Evolutionary conservation across 495 filamentous ascomycete species (phyloP).

Genomic region (Astrothelium subdiscretum): DNA sequence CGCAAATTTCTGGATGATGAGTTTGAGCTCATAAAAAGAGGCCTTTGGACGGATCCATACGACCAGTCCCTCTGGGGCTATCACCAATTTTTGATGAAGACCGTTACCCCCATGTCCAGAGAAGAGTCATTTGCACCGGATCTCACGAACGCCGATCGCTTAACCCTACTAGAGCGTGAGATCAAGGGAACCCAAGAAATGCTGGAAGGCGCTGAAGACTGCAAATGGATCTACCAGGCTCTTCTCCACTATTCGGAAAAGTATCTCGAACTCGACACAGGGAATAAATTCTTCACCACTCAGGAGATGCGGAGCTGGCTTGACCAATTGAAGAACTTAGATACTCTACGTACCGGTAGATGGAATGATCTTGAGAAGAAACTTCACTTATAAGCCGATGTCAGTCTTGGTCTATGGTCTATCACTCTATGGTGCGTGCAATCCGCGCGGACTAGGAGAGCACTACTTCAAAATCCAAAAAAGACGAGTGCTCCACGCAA

Average conservation of each 20-base stretch:
- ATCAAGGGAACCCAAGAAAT: constrained; percentile 43
- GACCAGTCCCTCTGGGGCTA: constrained; percentile 97
- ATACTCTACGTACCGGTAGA: constrained; percentile 28
- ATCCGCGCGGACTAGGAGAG: no score
- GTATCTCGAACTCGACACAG: constrained; percentile 21
- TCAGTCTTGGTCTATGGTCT: neutral
- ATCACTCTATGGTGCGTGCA: neutral
- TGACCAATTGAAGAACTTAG: constrained; percentile 22
- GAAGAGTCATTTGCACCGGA: constrained; percentile 50
- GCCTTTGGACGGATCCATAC: constrained; percentile 72
- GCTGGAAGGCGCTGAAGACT: constrained; percentile 48
- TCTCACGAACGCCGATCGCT: constrained; percentile 28
- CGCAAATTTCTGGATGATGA: constrained; percentile 58
- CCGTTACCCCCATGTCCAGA: constrained; percentile 29
- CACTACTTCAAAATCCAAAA: no score
- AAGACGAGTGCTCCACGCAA: no score
- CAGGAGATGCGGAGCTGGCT: constrained; percentile 28
- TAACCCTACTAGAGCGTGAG: constrained; percentile 23
- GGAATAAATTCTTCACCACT: constrained; percentile 18
- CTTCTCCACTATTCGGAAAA: constrained; percentile 16
- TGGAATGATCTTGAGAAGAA: constrained; percentile 26
- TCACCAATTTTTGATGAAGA: constrained; percentile 68
- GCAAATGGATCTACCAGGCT: constrained; percentile 32
- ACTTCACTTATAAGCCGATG: constrained; percentile 6
- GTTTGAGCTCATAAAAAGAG: constrained; percentile 59